Evolutionary conservation across 192 early-diverging fungal genomes (phyloP).

Genomic region (Umbelopsis sp.): DNA sequence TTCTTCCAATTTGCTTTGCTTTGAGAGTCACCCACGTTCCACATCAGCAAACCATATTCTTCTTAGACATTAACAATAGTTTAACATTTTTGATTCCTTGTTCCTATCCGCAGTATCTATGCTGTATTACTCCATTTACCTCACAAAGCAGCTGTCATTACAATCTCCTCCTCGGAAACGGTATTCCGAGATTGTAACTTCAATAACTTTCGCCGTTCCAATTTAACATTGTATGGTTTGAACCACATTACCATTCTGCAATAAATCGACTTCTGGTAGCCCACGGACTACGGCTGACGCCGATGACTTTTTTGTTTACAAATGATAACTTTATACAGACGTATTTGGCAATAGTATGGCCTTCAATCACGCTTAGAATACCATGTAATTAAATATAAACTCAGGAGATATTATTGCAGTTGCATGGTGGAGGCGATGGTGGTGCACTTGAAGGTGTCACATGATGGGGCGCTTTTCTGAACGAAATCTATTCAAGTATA

Average conservation of each 20-base stretch:
- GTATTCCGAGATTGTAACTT: not conserved
- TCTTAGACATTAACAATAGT: too few species aligned
- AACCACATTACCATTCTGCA: not conserved
- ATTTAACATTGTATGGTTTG: not conserved
- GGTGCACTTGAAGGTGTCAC: not conserved
- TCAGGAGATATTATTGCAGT: not conserved
- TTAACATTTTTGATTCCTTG: too few species aligned
- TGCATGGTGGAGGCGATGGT: not conserved
- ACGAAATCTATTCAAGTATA: not conserved
- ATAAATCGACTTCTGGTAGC: too few species aligned
- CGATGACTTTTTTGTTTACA: too few species aligned
- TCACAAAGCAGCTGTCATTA: not conserved
- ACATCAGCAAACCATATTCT: too few species aligned
- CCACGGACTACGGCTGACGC: not conserved
- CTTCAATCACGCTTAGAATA: too few species aligned
- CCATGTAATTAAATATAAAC: not conserved
- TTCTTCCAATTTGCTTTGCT: too few species aligned
- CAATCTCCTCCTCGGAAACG: conserved; percentile 14
- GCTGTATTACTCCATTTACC: too few species aligned
- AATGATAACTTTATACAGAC: too few species aligned
- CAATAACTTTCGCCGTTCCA: not conserved
- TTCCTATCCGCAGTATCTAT: too few species aligned
- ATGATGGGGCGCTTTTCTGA: conserved; percentile 1
- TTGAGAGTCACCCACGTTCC: too few species aligned
- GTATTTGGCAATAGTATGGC: too few species aligned